These are phyloP conservation scores for Phytophthora megakarya DNA, from an alignment of 352 stramenopile species.

Conservation along the genomic window DNA sequence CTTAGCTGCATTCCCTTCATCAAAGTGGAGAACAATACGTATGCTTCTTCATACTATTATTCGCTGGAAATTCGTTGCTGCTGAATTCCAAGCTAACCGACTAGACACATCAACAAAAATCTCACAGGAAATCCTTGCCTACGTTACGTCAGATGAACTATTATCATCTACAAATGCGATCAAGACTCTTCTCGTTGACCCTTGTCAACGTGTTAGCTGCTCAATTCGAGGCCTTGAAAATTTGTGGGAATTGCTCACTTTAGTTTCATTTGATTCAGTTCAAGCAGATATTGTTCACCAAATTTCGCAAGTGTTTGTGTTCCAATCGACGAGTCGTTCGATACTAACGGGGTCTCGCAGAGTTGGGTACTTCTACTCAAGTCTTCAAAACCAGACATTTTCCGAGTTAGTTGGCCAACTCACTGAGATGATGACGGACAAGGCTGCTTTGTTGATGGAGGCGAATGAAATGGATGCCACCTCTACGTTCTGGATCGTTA, in stretches of 20 bases:
- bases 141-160: constrained; percentile 36
- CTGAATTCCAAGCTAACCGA: not conserved
- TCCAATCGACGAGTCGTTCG: constrained; percentile 14
- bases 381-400: constrained; percentile 38
- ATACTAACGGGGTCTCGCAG: constrained; percentile 19
- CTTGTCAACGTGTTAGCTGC: constrained; percentile 50
- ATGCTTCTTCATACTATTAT: constrained; percentile 43
- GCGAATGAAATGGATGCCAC: constrained; percentile 3
- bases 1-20: constrained; percentile 46
- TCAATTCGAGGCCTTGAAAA: constrained; percentile 49
- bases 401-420: constrained; percentile 40
- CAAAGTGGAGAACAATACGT: constrained; percentile 52
- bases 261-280: constrained; percentile 53
- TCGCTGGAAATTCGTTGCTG: constrained; percentile 41
- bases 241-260: constrained; percentile 48
- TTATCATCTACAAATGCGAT: constrained; percentile 34
- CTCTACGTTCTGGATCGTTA: constrained; percentile 33
- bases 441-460: constrained; percentile 28
- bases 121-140: constrained; percentile 39
- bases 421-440: constrained; percentile 44
- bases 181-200: constrained; percentile 46
- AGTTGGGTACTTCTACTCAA: constrained; percentile 40
- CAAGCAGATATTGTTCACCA: constrained; percentile 57
- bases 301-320: constrained; percentile 57
- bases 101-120: constrained; percentile 1